These are phyloP conservation scores for Phyllosticta citribraziliensis DNA, from an alignment of 2,329 filamentous ascomycete species.

Conservation along the genomic window DNA sequence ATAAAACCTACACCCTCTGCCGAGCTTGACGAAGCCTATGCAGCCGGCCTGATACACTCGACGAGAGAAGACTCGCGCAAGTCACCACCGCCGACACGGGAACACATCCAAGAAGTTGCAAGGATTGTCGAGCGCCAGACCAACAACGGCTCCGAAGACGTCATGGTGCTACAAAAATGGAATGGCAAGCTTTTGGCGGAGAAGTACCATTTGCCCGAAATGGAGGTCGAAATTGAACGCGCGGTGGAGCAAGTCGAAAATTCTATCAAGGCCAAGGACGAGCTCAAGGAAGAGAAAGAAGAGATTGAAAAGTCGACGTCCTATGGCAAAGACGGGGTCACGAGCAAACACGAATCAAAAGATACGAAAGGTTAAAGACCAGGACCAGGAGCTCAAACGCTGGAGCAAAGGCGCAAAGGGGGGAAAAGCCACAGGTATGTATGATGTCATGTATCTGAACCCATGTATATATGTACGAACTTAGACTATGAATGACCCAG, in stretches of 20 bases:
- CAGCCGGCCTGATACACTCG: slow-evolving; percentile 37
- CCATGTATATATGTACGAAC: slow-evolving; percentile 5
- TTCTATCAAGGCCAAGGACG: slow-evolving; percentile 30
- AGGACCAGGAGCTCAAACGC: background rate
- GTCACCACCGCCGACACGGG: slow-evolving; percentile 25
- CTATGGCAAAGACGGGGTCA: background rate
- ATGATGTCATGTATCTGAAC: slow-evolving; percentile 3
- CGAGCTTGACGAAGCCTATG: slow-evolving; percentile 66
- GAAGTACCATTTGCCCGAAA: slow-evolving; percentile 38
- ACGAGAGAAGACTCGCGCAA: slow-evolving; percentile 30
- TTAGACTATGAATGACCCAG: background rate
- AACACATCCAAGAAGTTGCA: slow-evolving; percentile 31
- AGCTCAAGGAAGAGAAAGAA: slow-evolving; percentile 26
- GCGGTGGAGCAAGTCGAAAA: slow-evolving; percentile 42
- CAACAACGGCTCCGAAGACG: slow-evolving; percentile 33
- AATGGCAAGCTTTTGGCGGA: slow-evolving; percentile 43
- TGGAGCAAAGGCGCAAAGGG: background rate
- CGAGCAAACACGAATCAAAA: slow-evolving; percentile 1
- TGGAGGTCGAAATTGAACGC: slow-evolving; percentile 45
- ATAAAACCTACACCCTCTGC: slow-evolving; percentile 59
- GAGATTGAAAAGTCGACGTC: slow-evolving; percentile 26
- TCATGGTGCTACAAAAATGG: slow-evolving; percentile 41
- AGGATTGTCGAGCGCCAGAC: slow-evolving; percentile 29
- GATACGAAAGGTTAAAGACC: background rate
- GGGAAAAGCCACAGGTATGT: background rate